Evolutionary conservation across 73 alveolate genomes (phyloP), one percentile per base, ranked within the genome.

Genomic region (Symbiodinium natans): DNA sequence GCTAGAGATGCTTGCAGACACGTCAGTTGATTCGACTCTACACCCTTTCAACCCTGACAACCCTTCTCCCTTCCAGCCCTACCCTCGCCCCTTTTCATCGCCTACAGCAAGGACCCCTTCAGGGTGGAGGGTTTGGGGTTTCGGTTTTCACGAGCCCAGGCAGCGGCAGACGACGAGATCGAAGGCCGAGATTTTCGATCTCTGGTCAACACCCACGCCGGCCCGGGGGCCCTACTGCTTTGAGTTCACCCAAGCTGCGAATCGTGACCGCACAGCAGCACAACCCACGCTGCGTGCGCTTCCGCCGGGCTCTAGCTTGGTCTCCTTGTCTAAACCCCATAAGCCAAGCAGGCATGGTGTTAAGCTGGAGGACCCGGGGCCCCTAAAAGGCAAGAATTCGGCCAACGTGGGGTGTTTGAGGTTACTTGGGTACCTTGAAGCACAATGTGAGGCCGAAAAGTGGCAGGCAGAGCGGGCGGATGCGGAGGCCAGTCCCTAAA

Each of bases 141-240:
- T n/a, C n/a, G n/a, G n/a, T n/a, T n/a, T n/a, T n/a, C n/a, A n/a
- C n/a, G n/a, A n/a, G 59, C 59, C 6, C 38, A 86, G 94, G 94
- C 94, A 59, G 68, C 94, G 84, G 46, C 84, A 86, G 68, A 86
- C 52, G 59, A 83, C 94, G 23, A 86, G 54, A 56, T 83, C 84
- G 27, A 74, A 74, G 13, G 29, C 75, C 0, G 97, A 39, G 43
- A 56, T 90, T 52, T 90, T 90, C 54, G 97, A 90, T 52, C 87
- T 90, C 10, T 90, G 97, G 97, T 90, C 97, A n/a, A 68, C 77
- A 34, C 97, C 97, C 21, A 90, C 97, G n/a, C 59, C 59, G 95
- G 95, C 86, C 25, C 56, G 27, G 13, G 38, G 48, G 46, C 29
- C 27, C 43, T 40, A 27, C 38, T 31, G 38, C 42, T 33, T 36